phyloP scores from a whole-genome alignment of 2,329 filamentous ascomycete species.

The Rhynchosporium agropyri region DNA sequence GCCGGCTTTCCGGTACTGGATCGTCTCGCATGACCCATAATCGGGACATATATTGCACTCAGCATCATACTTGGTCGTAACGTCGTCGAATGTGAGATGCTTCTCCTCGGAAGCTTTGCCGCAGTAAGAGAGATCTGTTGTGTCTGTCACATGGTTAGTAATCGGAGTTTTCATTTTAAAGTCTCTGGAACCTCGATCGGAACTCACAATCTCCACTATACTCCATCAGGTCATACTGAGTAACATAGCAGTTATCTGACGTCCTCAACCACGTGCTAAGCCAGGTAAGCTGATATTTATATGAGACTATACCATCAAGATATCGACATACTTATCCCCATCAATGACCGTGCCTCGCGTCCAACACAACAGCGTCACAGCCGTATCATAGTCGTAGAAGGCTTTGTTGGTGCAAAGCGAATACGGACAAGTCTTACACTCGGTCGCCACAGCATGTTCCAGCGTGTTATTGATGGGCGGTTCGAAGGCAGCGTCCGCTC shows the following conservation, averaged over 20 bases:
- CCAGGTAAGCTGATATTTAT: neutral
- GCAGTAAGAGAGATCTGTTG: slow-evolving; percentile 29
- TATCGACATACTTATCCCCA: slow-evolving; percentile 27
- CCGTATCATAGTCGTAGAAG: slow-evolving; percentile 24
- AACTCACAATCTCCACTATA: slow-evolving; percentile 31
- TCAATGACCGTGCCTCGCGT: slow-evolving; percentile 30
- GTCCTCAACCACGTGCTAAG: slow-evolving; percentile 33
- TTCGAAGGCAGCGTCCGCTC: slow-evolving; percentile 18
- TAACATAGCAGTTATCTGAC: slow-evolving; percentile 31
- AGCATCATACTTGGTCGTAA: slow-evolving; percentile 27
- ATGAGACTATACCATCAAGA: neutral
- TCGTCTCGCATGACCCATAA: slow-evolving; percentile 22
- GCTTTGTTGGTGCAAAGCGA: slow-evolving; percentile 30
- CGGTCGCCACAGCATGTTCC: slow-evolving; percentile 28
- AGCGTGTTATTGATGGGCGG: slow-evolving; percentile 31
- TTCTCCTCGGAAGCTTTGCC: slow-evolving; percentile 23
- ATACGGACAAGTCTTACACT: slow-evolving; percentile 36
- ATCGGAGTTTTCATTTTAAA: neutral
- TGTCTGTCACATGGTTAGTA: slow-evolving; percentile 16
- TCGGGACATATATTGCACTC: slow-evolving; percentile 33
- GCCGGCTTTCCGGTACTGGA: slow-evolving; percentile 25
- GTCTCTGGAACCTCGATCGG: neutral
- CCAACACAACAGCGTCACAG: slow-evolving; percentile 30
- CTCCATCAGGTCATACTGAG: slow-evolving; percentile 28
- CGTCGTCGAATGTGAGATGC: slow-evolving; percentile 26